phyloP scores from a whole-genome alignment of 2,329 filamentous ascomycete species.

The Thermothelomyces thermophilus region DNA sequence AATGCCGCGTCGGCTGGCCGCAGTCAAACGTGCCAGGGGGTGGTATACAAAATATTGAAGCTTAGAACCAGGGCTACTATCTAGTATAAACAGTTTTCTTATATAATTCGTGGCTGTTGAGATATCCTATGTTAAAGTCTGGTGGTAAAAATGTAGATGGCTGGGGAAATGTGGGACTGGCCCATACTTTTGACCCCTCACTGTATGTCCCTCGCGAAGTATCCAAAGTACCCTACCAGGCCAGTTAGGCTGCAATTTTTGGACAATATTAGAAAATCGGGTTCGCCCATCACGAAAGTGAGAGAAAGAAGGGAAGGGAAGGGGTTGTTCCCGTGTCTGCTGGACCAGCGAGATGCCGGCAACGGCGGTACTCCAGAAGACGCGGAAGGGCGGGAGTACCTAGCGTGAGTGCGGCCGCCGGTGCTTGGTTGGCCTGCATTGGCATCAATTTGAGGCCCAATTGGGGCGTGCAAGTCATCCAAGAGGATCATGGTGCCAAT shows the following conservation, averaged over 20 bases:
- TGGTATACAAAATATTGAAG: conserved; percentile 13
- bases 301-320: too few species aligned
- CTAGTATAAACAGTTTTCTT: neutral
- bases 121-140: neutral
- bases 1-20: neutral
- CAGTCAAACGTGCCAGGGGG: neutral
- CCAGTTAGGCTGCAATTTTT: too few species aligned
- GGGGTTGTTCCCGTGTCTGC: too few species aligned
- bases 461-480: neutral
- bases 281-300: too few species aligned
- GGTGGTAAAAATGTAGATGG: neutral
- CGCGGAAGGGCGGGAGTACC: neutral
- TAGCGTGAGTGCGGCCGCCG: conserved; percentile 1
- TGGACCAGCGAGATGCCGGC: neutral
- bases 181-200: neutral
- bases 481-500: conserved; percentile 3
- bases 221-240: too few species aligned
- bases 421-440: conserved; percentile 7
- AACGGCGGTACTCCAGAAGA: neutral
- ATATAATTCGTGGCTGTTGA: neutral
- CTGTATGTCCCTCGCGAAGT: too few species aligned
- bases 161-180: neutral
- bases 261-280: too few species aligned
- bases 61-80: neutral
- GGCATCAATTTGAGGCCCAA: neutral